A percentile compares a stretch with the other conserved stretches of the same genome.
phyloP scores from a whole-genome alignment of 768 basidiomycete species.

The Pulveroboletus sp. region DNA sequence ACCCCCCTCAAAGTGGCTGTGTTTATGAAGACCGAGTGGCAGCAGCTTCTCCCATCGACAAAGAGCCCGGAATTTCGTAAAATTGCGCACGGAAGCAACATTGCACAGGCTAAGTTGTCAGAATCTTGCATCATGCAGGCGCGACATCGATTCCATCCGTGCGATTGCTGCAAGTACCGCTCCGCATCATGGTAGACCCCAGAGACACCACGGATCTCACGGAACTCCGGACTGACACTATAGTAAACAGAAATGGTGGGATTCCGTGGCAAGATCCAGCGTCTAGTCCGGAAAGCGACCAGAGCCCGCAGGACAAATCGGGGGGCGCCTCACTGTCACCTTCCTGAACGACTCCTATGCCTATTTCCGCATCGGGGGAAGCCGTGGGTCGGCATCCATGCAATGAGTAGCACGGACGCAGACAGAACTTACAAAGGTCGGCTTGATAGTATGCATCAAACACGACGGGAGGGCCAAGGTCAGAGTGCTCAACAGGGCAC shows the following conservation, averaged over 20 bases:
- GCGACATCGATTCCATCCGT: not conserved
- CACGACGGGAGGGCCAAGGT: not conserved
- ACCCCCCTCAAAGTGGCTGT: not conserved
- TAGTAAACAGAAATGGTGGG: not conserved
- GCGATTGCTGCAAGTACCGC: not conserved
- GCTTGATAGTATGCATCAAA: no score
- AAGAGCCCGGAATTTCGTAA: not conserved
- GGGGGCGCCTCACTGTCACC: no score
- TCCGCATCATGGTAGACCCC: not conserved
- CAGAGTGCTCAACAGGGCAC: not conserved
- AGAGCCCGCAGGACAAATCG: no score
- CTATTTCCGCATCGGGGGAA: no score
- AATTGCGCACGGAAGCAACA: not conserved
- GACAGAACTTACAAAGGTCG: no score
- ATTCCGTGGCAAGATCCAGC: not conserved
- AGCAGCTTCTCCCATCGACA: not conserved
- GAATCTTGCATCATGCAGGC: not conserved
- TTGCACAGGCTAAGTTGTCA: no score
- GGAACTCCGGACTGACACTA: not conserved
- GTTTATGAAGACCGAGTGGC: not conserved
- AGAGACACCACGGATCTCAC: not conserved
- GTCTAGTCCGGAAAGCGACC: no score
- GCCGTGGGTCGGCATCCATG: no score
- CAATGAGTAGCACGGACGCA: no score
- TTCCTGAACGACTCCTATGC: no score